These are phyloP conservation scores for Flaveria robusta DNA, from an alignment of 129 eudicot genomes.

Conservation along the genomic window DNA sequence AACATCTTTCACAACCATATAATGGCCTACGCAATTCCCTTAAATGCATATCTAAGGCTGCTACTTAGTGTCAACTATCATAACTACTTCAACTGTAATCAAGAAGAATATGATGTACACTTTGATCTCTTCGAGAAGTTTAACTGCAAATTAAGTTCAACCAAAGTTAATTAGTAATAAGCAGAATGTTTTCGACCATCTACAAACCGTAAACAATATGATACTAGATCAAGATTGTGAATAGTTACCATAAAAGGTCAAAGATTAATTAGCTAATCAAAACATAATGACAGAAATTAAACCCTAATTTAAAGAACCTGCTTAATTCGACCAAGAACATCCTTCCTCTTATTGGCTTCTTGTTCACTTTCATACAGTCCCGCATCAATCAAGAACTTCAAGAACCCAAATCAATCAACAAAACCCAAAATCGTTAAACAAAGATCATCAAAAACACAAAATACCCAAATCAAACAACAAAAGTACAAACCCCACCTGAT, in stretches of 20 bases:
- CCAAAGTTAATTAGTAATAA: too few relatives aligned
- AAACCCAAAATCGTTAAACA: neutral
- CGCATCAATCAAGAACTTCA: constrained; percentile 68
- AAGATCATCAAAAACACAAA: neutral
- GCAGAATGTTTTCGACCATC: neutral
- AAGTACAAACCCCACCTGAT: constrained; percentile 48
- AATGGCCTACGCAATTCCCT: too few relatives aligned
- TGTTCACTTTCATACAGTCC: constrained; percentile 72
- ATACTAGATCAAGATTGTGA: neutral
- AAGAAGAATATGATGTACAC: too few relatives aligned
- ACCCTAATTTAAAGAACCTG: constrained; percentile 40
- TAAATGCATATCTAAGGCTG: too few relatives aligned
- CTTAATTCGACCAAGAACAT: constrained; percentile 57
- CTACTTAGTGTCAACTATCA: too few relatives aligned
- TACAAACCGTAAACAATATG: neutral
- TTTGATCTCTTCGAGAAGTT: neutral
- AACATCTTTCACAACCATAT: too few relatives aligned
- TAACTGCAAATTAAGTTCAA: neutral
- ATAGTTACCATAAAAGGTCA: neutral
- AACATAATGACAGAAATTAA: constrained; percentile 1
- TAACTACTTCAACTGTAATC: too few relatives aligned
- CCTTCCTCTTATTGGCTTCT: constrained; percentile 64
- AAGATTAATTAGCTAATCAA: too few relatives aligned
- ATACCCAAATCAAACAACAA: neutral
- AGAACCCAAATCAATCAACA: neutral